phyloP scores from a whole-genome alignment of 2,329 filamentous ascomycete species.

The Polytolypa hystricis region DNA sequence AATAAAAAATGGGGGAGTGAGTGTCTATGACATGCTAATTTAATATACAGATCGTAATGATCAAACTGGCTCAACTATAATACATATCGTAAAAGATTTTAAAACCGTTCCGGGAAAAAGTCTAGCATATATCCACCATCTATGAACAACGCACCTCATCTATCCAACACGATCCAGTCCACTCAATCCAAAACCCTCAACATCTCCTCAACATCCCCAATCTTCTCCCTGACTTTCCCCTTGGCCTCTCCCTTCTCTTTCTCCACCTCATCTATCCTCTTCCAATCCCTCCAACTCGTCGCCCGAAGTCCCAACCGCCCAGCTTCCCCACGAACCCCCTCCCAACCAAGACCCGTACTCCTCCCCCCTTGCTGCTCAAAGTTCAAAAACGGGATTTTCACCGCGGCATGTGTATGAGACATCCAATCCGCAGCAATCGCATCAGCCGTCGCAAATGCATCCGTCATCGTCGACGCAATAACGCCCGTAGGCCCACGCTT shows the following conservation, averaged over 20 bases:
- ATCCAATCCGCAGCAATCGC: slow-evolving; percentile 71
- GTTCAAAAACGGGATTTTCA: slow-evolving; percentile 36
- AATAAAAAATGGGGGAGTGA: too few species aligned
- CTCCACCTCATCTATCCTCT: slow-evolving; percentile 71
- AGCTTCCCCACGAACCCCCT: slow-evolving; percentile 55
- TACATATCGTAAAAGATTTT: too few species aligned
- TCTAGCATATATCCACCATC: too few species aligned
- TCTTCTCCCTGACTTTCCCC: slow-evolving; percentile 71
- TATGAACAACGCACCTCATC: too few species aligned
- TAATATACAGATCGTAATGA: too few species aligned
- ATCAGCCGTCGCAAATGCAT: slow-evolving; percentile 83
- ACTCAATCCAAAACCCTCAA: slow-evolving; percentile 31
- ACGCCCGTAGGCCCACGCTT: slow-evolving; percentile 91
- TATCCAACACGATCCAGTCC: too few species aligned
- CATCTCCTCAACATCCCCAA: slow-evolving; percentile 48
- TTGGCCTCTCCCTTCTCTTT: slow-evolving; percentile 49
- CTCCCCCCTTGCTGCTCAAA: slow-evolving; percentile 20
- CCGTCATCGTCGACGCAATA: slow-evolving; percentile 90
- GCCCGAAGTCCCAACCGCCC: slow-evolving; percentile 45
- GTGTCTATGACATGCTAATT: too few species aligned
- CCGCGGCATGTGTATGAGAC: slow-evolving; percentile 12
- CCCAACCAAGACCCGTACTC: slow-evolving; percentile 56
- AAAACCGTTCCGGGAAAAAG: too few species aligned
- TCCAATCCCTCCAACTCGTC: slow-evolving; percentile 79
- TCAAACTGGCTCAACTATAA: too few species aligned